Evolutionary conservation across 2,329 filamentous ascomycete species (phyloP).

Genomic region (Emergomyces africanus): DNA sequence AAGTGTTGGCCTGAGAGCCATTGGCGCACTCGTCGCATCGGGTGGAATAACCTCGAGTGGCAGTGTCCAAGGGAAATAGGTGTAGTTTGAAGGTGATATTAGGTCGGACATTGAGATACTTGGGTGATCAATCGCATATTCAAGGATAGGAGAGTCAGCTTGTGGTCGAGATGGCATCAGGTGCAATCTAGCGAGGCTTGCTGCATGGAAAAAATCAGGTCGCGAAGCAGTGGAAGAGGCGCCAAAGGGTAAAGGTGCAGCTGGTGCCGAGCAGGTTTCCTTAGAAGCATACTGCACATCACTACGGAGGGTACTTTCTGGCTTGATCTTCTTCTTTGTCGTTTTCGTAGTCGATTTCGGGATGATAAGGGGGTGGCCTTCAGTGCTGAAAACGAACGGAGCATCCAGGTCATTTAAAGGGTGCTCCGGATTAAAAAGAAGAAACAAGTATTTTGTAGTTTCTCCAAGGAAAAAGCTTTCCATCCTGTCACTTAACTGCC

Average conservation of each 20-base stretch:
- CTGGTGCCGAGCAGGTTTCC: conserved; percentile 49
- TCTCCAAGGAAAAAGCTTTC: conserved; percentile 98
- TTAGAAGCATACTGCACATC: conserved; percentile 10
- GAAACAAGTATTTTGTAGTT: conserved; percentile 88
- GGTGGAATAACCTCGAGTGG: conserved; percentile 60
- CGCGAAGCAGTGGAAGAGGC: conserved; percentile 70
- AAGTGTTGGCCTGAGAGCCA: conserved; percentile 59
- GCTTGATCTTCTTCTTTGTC: neutral
- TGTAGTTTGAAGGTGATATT: conserved; percentile 59
- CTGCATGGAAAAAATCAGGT: conserved; percentile 75
- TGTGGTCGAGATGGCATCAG: conserved; percentile 50
- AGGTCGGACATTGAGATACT: conserved; percentile 43
- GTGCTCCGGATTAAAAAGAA: conserved; percentile 77
- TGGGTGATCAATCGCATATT: conserved; percentile 42
- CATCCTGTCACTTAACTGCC: conserved; percentile 87
- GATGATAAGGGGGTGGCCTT: conserved; percentile 85
- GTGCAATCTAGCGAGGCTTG: conserved; percentile 70
- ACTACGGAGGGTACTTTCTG: conserved; percentile 6
- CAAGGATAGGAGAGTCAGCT: conserved; percentile 43
- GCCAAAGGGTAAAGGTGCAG: conserved; percentile 49
- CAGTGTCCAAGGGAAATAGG: conserved; percentile 86
- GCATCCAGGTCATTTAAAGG: conserved; percentile 78
- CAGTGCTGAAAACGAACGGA: conserved; percentile 87
- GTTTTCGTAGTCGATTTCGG: conserved; percentile 32
- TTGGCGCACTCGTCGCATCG: conserved; percentile 63